Evolutionary conservation across 441 rosid genomes (phyloP).

Genomic region (Omphalea diandra): DNA sequence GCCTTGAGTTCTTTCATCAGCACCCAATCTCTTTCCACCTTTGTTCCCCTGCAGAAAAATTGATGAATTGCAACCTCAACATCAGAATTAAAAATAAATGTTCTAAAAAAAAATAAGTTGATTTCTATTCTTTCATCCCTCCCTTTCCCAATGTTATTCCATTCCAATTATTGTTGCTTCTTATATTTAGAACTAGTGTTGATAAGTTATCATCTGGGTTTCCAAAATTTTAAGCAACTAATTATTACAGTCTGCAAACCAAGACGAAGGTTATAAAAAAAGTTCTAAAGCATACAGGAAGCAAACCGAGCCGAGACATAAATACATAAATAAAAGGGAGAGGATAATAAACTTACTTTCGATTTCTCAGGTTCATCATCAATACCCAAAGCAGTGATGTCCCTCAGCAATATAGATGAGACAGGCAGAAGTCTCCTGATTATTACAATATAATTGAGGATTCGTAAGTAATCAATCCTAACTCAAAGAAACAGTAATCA

Average conservation of each 20-base stretch:
- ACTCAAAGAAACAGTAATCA: neutral
- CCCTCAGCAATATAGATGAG: slow-evolving; percentile 60
- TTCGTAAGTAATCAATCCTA: too few relatives aligned
- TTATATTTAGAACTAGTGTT: too few relatives aligned
- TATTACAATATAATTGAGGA: slow-evolving; percentile 21
- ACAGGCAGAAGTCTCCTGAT: slow-evolving; percentile 87
- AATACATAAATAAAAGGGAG: neutral
- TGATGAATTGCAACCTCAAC: neutral
- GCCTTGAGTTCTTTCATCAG: slow-evolving; percentile 59
- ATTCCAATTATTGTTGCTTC: too few relatives aligned
- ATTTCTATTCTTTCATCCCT: too few relatives aligned
- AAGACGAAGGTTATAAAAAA: too few relatives aligned
- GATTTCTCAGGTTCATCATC: slow-evolving; percentile 59
- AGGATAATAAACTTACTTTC: slow-evolving; percentile 44
- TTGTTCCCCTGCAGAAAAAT: slow-evolving; percentile 50
- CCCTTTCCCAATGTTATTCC: too few relatives aligned
- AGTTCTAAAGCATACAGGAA: neutral
- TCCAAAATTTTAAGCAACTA: too few relatives aligned
- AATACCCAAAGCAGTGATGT: slow-evolving; percentile 49
- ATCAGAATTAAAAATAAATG: neutral
- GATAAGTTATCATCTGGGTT: too few relatives aligned
- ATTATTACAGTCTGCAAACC: too few relatives aligned
- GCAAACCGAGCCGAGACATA: neutral
- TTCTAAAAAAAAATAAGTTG: too few relatives aligned
- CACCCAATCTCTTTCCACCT: slow-evolving; percentile 50